Conservation (phyloP, 805 yeast species). For the Ogataea saltuana region DNA sequence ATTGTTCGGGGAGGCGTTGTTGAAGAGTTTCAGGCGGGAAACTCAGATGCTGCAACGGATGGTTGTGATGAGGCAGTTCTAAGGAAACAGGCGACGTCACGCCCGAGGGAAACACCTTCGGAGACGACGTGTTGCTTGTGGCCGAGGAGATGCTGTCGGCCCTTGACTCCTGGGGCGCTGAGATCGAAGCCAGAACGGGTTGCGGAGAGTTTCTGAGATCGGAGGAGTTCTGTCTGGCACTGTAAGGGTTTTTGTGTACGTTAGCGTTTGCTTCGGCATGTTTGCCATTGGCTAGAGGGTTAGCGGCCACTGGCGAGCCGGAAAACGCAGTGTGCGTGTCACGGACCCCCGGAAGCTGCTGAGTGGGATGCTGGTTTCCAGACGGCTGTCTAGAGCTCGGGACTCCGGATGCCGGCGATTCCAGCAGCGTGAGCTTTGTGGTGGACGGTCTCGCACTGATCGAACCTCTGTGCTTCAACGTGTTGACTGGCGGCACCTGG, state of each 20-base stretch:
- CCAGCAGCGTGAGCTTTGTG: constrained; percentile 30
- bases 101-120: constrained; percentile 12
- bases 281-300: not conserved
- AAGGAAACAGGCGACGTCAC: constrained; percentile 23
- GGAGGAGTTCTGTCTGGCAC: constrained; percentile 2
- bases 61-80: constrained; percentile 21
- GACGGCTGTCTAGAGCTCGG: constrained; percentile 34
- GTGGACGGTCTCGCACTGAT: constrained; percentile 54
- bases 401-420: constrained; percentile 28
- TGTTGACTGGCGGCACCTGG: constrained; percentile 44
- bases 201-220: too few relatives aligned
- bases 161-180: not conserved
- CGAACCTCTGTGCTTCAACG: constrained; percentile 54
- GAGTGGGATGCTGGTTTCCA: constrained; percentile 13
- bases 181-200: too few relatives aligned
- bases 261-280: too few relatives aligned
- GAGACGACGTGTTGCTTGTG: constrained; percentile 3
- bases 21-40: constrained; percentile 29
- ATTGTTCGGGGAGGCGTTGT: constrained; percentile 16
- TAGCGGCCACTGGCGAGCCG: not conserved
- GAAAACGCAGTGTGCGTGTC: not conserved
- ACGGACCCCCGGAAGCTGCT: not conserved
- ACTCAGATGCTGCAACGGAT: constrained; percentile 22
- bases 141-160: constrained; percentile 5
- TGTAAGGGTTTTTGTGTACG: not conserved